phyloP scores from a whole-genome alignment of 305 asterid species.

The Striga hermonthica region DNA sequence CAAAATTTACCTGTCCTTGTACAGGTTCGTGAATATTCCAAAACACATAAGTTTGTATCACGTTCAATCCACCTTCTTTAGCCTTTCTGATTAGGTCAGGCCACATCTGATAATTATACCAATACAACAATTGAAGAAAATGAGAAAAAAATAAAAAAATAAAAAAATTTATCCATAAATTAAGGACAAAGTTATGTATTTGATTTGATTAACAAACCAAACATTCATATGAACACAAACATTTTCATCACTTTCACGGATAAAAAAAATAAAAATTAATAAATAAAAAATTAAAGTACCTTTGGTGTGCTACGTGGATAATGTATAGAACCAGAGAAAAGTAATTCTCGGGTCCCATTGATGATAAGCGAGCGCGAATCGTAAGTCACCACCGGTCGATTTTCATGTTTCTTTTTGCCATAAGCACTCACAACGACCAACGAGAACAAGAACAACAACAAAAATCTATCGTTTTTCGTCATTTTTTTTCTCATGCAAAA shows the following conservation, averaged over 20 bases:
- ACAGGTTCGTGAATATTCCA: constrained; percentile 67
- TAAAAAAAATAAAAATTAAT: neutral
- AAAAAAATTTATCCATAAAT: too few relatives aligned
- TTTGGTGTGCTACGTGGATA: constrained; percentile 64
- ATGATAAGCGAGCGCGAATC: constrained; percentile 68
- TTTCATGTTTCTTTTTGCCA: constrained; percentile 21
- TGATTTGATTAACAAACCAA: too few relatives aligned
- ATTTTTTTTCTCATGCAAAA: neutral
- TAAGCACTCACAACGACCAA: constrained; percentile 13
- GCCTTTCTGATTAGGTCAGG: constrained; percentile 52
- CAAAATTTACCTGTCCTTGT: constrained; percentile 45
- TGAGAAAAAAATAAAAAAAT: neutral
- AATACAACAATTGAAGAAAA: neutral
- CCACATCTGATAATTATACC: constrained; percentile 56
- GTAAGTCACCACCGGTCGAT: constrained; percentile 42
- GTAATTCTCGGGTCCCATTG: constrained; percentile 51
- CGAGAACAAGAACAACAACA: constrained; percentile 25
- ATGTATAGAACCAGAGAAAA: constrained; percentile 67
- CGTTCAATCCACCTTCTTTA: constrained; percentile 57
- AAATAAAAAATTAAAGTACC: constrained; percentile 31
- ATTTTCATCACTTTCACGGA: neutral
- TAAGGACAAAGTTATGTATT: too few relatives aligned
- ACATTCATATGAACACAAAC: neutral
- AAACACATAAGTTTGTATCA: constrained; percentile 56
- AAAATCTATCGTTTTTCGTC: constrained; percentile 11